Percentiles rank a stretch among this genome's conserved stretches.
phyloP scores from a whole-genome alignment of 352 stramenopile species.

The Pythium inflatum region DNA sequence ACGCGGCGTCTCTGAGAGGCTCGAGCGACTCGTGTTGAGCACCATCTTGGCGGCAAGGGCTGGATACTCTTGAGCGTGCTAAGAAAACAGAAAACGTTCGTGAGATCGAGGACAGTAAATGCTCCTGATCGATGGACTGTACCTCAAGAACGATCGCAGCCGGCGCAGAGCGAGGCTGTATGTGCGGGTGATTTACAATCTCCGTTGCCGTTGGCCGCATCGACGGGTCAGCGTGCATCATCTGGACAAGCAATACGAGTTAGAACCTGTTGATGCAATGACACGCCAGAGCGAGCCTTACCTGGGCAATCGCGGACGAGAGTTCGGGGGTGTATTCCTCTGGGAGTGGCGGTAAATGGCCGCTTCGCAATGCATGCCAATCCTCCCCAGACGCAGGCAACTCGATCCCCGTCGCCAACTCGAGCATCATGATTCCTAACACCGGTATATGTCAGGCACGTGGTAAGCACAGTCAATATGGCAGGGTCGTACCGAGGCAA shows the following conservation, averaged over 20 bases:
- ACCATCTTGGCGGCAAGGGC: constrained; percentile 10
- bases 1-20: constrained; percentile 30
- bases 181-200: constrained; percentile 39
- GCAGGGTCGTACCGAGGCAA: constrained; percentile 93
- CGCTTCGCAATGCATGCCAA: constrained; percentile 74
- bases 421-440: constrained; percentile 69
- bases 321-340: constrained; percentile 57
- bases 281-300: constrained; percentile 30
- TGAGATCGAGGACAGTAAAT: background rate
- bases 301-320: constrained; percentile 43
- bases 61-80: constrained; percentile 23
- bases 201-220: constrained; percentile 45
- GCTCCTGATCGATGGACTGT: background rate
- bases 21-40: constrained; percentile 15
- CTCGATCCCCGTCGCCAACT: constrained; percentile 47
- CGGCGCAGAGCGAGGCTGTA: constrained; percentile 26
- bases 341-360: constrained; percentile 47
- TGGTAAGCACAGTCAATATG: too few relatives aligned
- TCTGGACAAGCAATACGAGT: constrained; percentile 39
- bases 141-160: constrained; percentile 23
- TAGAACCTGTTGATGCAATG: too few relatives aligned
- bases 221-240: constrained; percentile 59
- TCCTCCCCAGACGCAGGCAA: constrained; percentile 56
- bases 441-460: background rate
- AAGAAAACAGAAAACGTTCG: background rate